Conservation (phyloP, 495 filamentous ascomycete genomes). For the Hypoxylon crocopeplum region DNA sequence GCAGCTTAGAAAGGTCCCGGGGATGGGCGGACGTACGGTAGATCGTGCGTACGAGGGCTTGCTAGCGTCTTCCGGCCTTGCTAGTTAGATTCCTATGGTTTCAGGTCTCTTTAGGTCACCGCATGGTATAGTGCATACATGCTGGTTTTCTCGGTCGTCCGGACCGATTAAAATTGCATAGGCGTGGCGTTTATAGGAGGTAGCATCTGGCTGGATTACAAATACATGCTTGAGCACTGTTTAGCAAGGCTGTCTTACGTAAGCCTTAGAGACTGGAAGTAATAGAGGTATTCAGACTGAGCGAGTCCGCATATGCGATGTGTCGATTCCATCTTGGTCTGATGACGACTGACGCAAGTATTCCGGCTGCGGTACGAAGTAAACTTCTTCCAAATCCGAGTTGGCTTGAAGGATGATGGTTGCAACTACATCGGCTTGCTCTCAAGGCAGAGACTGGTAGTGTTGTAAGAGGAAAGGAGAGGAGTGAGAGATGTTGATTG, state of each 20-base stretch:
- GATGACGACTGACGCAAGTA: too few relatives aligned
- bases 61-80: constrained; percentile 13
- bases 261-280: too few relatives aligned
- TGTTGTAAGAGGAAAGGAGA: too few relatives aligned
- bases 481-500: too few relatives aligned
- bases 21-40: constrained; percentile 64
- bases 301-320: too few relatives aligned
- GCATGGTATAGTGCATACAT: constrained; percentile 7
- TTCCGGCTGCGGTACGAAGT: too few relatives aligned
- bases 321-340: too few relatives aligned
- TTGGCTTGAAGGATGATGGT: too few relatives aligned
- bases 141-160: constrained; percentile 14
- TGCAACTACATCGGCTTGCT: too few relatives aligned
- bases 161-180: constrained; percentile 22
- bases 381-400: too few relatives aligned
- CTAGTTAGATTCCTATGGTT: constrained; percentile 4
- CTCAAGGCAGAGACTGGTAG: too few relatives aligned
- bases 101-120: constrained; percentile 2
- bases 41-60: constrained; percentile 62
- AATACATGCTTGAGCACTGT: constrained; percentile 9
- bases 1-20: constrained; percentile 62
- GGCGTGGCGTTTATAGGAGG: constrained; percentile 24
- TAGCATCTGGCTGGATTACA: constrained; percentile 19
- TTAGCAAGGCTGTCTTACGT: background rate
- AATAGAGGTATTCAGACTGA: background rate